Evolutionary conservation across 176 grass and related monocot genomes (phyloP).

Genomic region (Oryza meridionalis): DNA sequence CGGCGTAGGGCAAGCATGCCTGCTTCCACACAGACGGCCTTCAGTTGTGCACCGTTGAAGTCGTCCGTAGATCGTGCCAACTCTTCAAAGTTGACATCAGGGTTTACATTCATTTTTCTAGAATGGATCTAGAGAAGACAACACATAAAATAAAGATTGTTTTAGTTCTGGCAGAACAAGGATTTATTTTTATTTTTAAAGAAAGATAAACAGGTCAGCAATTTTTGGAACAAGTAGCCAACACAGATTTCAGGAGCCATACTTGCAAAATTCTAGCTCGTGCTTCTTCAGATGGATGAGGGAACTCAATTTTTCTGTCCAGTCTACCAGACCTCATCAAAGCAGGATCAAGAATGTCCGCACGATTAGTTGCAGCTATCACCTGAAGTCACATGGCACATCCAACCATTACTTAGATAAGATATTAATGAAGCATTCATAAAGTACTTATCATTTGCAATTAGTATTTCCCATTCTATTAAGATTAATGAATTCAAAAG

Average conservation of each 20-base stretch:
- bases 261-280: conserved; percentile 81
- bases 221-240: neutral
- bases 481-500: neutral
- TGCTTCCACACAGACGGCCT: conserved; percentile 95
- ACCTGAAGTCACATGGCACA: conserved; percentile 45
- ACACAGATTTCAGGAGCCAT: conserved; percentile 2
- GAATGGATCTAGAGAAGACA: conserved; percentile 71
- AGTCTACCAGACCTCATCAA: conserved; percentile 78
- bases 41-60: conserved; percentile 90
- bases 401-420: neutral
- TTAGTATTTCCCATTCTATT: neutral
- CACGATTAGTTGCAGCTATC: conserved; percentile 84
- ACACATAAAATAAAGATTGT: neutral
- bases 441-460: conserved; percentile 9
- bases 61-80: conserved; percentile 82
- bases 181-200: neutral
- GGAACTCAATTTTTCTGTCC: conserved; percentile 86
- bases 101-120: conserved; percentile 91
- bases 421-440: neutral
- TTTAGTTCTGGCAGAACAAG: conserved; percentile 3
- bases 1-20: conserved; percentile 89
- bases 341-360: conserved; percentile 82
- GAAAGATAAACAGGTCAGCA: neutral
- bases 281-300: conserved; percentile 73
- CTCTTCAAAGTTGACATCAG: conserved; percentile 96